Percentiles rank a stretch among this genome's conserved stretches.
Conservation (phyloP, 495 filamentous ascomycete species). For the Pseudevernia furfuracea region DNA sequence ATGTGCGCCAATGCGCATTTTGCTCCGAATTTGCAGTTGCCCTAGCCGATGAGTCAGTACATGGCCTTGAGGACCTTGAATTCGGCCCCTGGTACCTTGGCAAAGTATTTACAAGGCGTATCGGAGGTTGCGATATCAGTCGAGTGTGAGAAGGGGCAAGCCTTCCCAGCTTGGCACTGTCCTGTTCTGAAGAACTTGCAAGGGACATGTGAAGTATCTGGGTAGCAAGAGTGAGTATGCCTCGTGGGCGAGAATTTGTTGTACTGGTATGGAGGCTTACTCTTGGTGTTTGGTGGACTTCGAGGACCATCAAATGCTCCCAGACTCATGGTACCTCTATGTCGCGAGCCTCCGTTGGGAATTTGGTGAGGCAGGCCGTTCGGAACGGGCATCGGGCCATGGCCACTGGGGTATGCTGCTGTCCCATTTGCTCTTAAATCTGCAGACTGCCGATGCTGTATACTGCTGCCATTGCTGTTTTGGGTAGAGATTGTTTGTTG, state of each 20-base stretch:
- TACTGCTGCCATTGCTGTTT: constrained; percentile 4
- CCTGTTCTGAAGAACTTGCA: constrained; percentile 99
- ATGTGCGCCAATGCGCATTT: constrained; percentile 97
- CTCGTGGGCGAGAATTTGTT: constrained; percentile 18
- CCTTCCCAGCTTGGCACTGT: constrained; percentile 89
- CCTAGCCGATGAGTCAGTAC: constrained; percentile 44
- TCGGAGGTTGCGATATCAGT: constrained; percentile 69
- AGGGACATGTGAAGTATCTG: constrained; percentile 94
- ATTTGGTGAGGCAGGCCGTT: constrained; percentile 21
- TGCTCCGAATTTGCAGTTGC: constrained; percentile 97
- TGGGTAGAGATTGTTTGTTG: constrained; percentile 13
- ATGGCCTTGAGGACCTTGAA: background rate
- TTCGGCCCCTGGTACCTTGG: constrained; percentile 55
- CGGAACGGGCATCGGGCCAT: constrained; percentile 16
- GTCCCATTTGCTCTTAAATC: constrained; percentile 19
- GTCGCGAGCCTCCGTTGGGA: constrained; percentile 25
- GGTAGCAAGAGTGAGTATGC: constrained; percentile 18
- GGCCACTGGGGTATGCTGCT: constrained; percentile 15
- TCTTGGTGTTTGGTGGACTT: constrained; percentile 77
- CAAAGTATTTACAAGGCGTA: constrained; percentile 94
- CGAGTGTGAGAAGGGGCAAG: constrained; percentile 93
- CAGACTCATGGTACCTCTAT: constrained; percentile 33
- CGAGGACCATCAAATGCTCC: constrained; percentile 57
- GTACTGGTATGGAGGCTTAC: constrained; percentile 38
- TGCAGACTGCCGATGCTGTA: constrained; percentile 18